Evolutionary conservation across 2,329 filamentous ascomycete species (phyloP).

Genomic region (Uncinocarpus reesii): DNA sequence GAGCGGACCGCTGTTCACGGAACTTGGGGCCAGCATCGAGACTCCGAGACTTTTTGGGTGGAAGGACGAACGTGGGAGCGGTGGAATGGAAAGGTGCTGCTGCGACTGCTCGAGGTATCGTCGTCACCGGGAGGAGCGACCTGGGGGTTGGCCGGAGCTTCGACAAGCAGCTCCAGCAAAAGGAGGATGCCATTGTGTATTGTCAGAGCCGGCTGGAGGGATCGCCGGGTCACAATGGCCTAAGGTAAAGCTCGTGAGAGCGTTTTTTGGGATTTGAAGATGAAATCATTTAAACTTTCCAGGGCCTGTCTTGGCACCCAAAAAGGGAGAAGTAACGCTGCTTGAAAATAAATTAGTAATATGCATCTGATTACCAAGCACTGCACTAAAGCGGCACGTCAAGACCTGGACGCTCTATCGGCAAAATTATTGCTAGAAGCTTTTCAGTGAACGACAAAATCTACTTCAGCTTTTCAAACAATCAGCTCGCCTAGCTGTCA

Average conservation of each 20-base stretch:
- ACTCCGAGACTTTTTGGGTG: constrained; percentile 39
- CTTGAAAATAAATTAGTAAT: not conserved
- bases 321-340: not conserved
- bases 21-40: constrained; percentile 24
- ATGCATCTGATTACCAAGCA: no score
- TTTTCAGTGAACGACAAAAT: not conserved
- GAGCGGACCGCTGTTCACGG: constrained; percentile 32
- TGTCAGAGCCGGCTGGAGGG: not conserved
- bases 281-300: not conserved
- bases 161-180: constrained; percentile 50
- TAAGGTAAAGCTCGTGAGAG: not conserved
- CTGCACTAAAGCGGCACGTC: not conserved
- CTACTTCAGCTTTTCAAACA: not conserved
- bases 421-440: no score
- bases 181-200: constrained; percentile 44
- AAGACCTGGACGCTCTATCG: no score
- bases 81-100: constrained; percentile 41
- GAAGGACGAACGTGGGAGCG: constrained; percentile 29
- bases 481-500: not conserved
- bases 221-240: constrained; percentile 7
- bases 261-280: constrained; percentile 5
- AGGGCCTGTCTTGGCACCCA: not conserved
- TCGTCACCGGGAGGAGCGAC: constrained; percentile 29
- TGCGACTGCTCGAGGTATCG: constrained; percentile 38
- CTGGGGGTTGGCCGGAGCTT: constrained; percentile 36